These are phyloP conservation scores for Phaeomoniella chlamydospora DNA, from an alignment of 2,329 filamentous ascomycete genomes.

Conservation along the genomic window DNA sequence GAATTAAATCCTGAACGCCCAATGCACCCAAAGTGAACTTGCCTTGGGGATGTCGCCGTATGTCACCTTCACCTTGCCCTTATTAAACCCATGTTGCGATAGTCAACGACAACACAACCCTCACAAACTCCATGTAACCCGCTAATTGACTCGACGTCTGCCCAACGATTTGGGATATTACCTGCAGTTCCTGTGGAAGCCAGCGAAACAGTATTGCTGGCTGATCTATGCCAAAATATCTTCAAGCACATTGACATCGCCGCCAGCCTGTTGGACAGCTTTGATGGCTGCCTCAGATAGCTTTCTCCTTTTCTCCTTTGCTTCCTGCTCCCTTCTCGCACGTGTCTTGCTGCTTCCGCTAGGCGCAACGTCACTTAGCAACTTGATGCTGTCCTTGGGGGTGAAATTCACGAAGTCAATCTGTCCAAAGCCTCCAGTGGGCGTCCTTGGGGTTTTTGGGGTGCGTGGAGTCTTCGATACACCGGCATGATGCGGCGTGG, in stretches of 20 bases:
- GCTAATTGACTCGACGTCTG: no score
- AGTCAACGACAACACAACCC: no score
- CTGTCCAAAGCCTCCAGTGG: slow-evolving; percentile 7
- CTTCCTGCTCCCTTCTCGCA: slow-evolving; percentile 78
- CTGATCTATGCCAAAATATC: slow-evolving; percentile 25
- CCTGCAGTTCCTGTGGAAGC: no score
- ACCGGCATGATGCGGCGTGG: slow-evolving; percentile 6
- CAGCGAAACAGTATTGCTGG: no score
- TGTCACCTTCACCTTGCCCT: no score
- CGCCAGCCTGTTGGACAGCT: slow-evolving; percentile 28
- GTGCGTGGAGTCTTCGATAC: slow-evolving; percentile 14
- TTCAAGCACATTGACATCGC: slow-evolving; percentile 27
- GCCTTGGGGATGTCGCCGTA: no score
- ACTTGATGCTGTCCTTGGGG: slow-evolving; percentile 58
- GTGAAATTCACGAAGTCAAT: slow-evolving; percentile 76
- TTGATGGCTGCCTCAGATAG: slow-evolving; percentile 13
- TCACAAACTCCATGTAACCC: no score
- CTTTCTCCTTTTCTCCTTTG: slow-evolving; percentile 54
- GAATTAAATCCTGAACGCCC: no score
- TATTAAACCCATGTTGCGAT: no score
- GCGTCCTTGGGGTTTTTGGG: slow-evolving; percentile 16
- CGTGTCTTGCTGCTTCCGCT: slow-evolving; percentile 90
- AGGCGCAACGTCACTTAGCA: slow-evolving; percentile 82
- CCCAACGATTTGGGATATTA: no score
- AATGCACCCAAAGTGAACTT: no score